Evolutionary conservation across 306 rosid species (phyloP), one percentile per base, ranked within the genome.

Genomic region (Morella rubra): DNA sequence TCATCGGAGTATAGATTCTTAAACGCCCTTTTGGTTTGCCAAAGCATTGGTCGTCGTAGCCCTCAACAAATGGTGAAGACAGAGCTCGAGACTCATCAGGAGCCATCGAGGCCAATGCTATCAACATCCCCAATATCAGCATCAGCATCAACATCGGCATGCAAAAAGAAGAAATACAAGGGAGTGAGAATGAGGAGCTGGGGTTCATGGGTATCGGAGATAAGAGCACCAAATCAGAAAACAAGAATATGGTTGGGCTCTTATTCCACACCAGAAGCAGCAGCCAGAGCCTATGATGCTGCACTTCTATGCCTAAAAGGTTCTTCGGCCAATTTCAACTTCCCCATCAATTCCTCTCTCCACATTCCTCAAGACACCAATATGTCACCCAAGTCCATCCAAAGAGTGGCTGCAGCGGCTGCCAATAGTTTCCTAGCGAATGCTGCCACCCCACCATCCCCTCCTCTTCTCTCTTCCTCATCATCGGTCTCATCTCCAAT

Each of bases 101-200:
- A 87, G 49, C 58, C 85, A 71, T 59, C 77, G 67, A 82, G 74
- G 58, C 55, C 76, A 70, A 41, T 67, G 61, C 41, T 20, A 3
- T 69, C 78, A 44, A 47, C 12, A 49, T n/a, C 85, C 19, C 20
- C 47, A 20, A 20, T 80, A 19, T 50, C 51, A 5, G 9, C 85
- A 19, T 27, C 84, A 22, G 19, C 78, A 44, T 20, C 61, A 41
- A 61, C 77, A 7, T 44, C 85, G 19, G 76, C 76, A 32, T 54
- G 72, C 80, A 82, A 72, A 18, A 87, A 87, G 55, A 89, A 77
- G 79, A 93, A 94, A 90, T 96, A 81, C 87, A 96, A 89, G 82
- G 99, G 99, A 78, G 99, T 96, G 22, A 91, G 99, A 85, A 96
- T 92, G 98, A 92, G 99, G 66, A 92, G 91, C 50, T 96, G 99